Evolutionary conservation across 2,329 filamentous ascomycete species (phyloP).

Genomic region (Penicillium sp.): DNA sequence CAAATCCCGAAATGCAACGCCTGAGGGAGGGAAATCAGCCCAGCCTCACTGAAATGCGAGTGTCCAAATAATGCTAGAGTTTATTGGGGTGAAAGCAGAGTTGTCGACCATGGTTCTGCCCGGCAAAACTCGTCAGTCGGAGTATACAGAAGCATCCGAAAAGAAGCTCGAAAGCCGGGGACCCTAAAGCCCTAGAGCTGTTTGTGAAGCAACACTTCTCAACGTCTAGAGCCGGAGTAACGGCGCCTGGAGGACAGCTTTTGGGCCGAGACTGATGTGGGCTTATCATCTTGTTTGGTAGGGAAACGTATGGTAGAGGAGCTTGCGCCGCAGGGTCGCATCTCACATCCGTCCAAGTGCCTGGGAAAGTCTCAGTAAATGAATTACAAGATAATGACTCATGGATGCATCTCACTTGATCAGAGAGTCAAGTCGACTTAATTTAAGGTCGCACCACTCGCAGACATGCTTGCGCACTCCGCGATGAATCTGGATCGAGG

Average conservation of each 20-base stretch:
- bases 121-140: background rate
- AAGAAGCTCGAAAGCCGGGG: no score
- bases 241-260: background rate
- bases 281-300: background rate
- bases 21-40: background rate
- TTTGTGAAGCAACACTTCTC: background rate
- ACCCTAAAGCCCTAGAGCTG: background rate
- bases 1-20: background rate
- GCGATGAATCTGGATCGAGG: constrained; percentile 11
- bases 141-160: background rate
- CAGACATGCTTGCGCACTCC: constrained; percentile 15
- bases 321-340: background rate
- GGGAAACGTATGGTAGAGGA: background rate
- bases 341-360: constrained; percentile 8
- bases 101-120: constrained; percentile 1
- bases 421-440: constrained; percentile 15
- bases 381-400: background rate
- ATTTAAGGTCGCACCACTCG: constrained; percentile 14
- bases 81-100: background rate
- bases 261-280: background rate
- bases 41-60: constrained; percentile 6
- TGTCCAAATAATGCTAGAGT: background rate
- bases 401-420: constrained; percentile 7
- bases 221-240: background rate
- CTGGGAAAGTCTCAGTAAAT: constrained; percentile 3